Conservation (phyloP, 192 early-diverging fungal species). For the Pecoramyces ruminantium region DNA sequence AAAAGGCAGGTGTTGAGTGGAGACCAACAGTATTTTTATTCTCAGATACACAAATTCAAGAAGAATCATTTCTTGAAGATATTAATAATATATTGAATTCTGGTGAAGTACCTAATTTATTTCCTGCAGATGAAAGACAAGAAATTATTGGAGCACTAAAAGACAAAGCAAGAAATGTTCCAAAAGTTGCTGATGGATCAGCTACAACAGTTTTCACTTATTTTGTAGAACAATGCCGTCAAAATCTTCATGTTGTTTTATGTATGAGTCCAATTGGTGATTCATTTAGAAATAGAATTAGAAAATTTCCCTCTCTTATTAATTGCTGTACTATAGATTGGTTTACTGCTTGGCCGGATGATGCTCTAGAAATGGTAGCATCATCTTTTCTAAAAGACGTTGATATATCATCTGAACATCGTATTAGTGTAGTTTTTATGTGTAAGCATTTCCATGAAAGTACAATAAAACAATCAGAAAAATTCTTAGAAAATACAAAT, state of each 20-base stretch:
- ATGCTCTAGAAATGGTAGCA: constrained; percentile 38
- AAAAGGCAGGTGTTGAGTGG: constrained; percentile 25
- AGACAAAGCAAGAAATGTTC: constrained; percentile 9
- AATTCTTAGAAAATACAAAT: constrained; percentile 17
- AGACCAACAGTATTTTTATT: constrained; percentile 37
- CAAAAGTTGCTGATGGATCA: constrained; percentile 14
- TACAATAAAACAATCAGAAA: constrained; percentile 21
- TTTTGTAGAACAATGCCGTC: constrained; percentile 35
- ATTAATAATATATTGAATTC: constrained; percentile 44
- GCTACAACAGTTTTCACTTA: constrained; percentile 22
- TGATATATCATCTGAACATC: constrained; percentile 23
- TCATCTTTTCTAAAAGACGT: constrained; percentile 28
- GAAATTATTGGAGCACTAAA: constrained; percentile 38
- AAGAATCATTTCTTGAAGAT: constrained; percentile 40
- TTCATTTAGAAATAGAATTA: constrained; percentile 29
- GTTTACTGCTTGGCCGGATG: constrained; percentile 43
- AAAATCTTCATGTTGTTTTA: constrained; percentile 34
- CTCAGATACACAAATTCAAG: constrained; percentile 41
- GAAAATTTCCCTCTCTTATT: constrained; percentile 37
- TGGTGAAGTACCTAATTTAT: constrained; percentile 41
- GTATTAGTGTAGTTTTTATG: constrained; percentile 30
- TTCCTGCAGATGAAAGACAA: constrained; percentile 33
- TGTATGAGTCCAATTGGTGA: constrained; percentile 43
- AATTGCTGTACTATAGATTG: constrained; percentile 49
- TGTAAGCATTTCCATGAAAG: constrained; percentile 42